Conservation (phyloP, 768 basidiomycete genomes). For the Russula foetens region DNA sequence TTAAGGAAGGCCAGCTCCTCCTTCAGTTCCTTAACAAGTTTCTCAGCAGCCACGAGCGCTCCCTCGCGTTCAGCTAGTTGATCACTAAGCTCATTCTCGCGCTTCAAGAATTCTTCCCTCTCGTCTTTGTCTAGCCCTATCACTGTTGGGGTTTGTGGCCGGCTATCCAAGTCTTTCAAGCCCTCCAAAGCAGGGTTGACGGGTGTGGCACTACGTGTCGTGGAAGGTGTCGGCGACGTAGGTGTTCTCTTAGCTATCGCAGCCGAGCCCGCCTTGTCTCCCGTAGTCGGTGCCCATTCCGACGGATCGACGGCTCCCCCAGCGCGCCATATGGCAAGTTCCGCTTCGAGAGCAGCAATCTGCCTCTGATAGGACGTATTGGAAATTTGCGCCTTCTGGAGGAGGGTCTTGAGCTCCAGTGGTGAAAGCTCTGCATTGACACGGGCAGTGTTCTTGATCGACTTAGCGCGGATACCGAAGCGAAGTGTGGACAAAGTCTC, state of each 20-base stretch:
- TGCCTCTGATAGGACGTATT: constrained; percentile 80
- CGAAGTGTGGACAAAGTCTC: constrained; percentile 96
- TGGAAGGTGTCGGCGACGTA: constrained; percentile 54
- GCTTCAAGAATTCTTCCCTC: constrained; percentile 88
- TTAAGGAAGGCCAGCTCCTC: constrained; percentile 88
- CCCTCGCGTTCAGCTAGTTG: constrained; percentile 88
- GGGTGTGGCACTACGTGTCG: constrained; percentile 65
- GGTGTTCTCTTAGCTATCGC: constrained; percentile 40
- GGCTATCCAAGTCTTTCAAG: constrained; percentile 66
- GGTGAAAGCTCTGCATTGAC: constrained; percentile 98
- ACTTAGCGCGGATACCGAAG: constrained; percentile 99
- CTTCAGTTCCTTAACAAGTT: constrained; percentile 77
- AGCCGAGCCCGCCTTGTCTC: constrained; percentile 43
- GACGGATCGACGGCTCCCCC: constrained; percentile 79
- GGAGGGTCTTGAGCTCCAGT: constrained; percentile 85
- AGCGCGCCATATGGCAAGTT: constrained; percentile 80
- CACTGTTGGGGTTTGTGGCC: constrained; percentile 90
- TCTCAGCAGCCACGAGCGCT: constrained; percentile 69
- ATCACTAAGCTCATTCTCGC: constrained; percentile 97
- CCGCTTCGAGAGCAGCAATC: constrained; percentile 84
- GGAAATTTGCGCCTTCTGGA: constrained; percentile 83
- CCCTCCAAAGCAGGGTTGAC: constrained; percentile 67
- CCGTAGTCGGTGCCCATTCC: constrained; percentile 64
- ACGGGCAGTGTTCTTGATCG: constrained; percentile 99
- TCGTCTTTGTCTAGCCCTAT: constrained; percentile 91